Evolutionary conservation across 2,329 filamentous ascomycete genomes (phyloP), one percentile per base, ranked within the genome.

Genomic region (Juglanconis oblonga): DNA sequence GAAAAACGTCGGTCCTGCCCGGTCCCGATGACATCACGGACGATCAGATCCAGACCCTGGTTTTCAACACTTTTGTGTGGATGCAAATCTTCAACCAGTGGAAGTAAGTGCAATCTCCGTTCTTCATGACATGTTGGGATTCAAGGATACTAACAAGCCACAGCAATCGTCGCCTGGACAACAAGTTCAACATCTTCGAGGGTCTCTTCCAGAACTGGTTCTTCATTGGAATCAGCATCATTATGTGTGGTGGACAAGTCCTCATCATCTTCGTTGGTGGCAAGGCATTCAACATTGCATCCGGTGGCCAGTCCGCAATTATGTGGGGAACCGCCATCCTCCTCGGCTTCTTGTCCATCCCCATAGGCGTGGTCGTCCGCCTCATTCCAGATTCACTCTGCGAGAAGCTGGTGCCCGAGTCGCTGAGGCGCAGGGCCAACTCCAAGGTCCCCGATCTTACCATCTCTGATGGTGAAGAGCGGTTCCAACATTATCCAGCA

Each of bases 11-110:
- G n/a, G 64, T 74, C 9, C 69, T 70, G 45, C 77, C 77, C 35
- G 67, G 70, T 0, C 72, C 75, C 3, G 74, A 80, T 54, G 71
- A 82, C 40, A 67, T 69, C 14, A 55, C 49, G 3, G 66, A 68
- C 33, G 74, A 71, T 1, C 81, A 90, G 67, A 81, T 96, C 62
- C 80, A 87, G 58, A 96, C 92, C 3, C 82, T 98, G 52, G 90
- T 98, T 7, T 98, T 98, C 83, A 98, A 98, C 79, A 95, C 92
- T 0, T 98, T 98, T 71, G 94, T 97, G 56, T 98, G 94, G 94
- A 97, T 98, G 93, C 94, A 98, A 69, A 96, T 98, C 68, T 98
- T 98, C 80, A 98, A 98, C 76, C 90, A 96, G 71, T 91, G 96
- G 84, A 98, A 98, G 85, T 87, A 81, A 84, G 85, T 86, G 10